phyloP scores from a whole-genome alignment of 2,329 filamentous ascomycete genomes.

The Rosellinia necatrix region DNA sequence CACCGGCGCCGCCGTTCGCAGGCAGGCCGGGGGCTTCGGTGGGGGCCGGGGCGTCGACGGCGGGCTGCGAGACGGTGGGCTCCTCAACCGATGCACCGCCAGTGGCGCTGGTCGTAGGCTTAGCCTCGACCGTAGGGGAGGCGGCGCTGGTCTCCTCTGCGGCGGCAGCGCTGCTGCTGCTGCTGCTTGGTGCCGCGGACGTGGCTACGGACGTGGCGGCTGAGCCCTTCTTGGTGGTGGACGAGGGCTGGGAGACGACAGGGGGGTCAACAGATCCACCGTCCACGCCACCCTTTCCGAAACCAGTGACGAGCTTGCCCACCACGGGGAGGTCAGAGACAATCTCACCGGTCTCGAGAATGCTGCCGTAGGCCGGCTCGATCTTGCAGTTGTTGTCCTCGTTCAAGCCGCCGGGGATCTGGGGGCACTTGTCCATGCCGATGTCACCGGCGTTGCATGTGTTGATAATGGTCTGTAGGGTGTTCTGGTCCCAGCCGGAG shows the following conservation, averaged over 20 bases:
- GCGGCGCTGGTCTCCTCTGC: slow-evolving; percentile 13
- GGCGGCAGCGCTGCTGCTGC: not conserved
- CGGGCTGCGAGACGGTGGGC: slow-evolving; percentile 26
- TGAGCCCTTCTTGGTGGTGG: not conserved
- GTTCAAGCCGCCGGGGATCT: slow-evolving; percentile 59
- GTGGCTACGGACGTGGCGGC: not conserved
- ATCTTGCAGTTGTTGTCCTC: slow-evolving; percentile 56
- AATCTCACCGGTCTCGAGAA: slow-evolving; percentile 44
- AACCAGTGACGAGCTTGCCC: slow-evolving; percentile 57
- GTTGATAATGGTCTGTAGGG: slow-evolving; percentile 70
- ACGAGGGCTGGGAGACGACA: slow-evolving; percentile 13
- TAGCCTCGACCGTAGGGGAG: slow-evolving; percentile 14
- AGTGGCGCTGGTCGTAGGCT: slow-evolving; percentile 33
- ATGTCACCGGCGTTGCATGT: slow-evolving; percentile 64
- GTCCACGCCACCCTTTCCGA: slow-evolving; percentile 47
- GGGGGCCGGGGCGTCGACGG: slow-evolving; percentile 22
- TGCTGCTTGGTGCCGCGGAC: too few relatives aligned
- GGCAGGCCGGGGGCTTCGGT: slow-evolving; percentile 30
- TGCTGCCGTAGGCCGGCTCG: slow-evolving; percentile 51
- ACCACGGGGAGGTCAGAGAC: slow-evolving; percentile 58
- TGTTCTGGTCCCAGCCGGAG: slow-evolving; percentile 70
- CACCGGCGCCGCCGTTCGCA: slow-evolving; percentile 29
- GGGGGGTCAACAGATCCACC: slow-evolving; percentile 20
- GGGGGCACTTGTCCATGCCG: slow-evolving; percentile 67
- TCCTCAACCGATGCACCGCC: slow-evolving; percentile 43